Base-by-base conservation (phyloP, 495 filamentous ascomycete genomes). In the Neurospora africana region DNA sequence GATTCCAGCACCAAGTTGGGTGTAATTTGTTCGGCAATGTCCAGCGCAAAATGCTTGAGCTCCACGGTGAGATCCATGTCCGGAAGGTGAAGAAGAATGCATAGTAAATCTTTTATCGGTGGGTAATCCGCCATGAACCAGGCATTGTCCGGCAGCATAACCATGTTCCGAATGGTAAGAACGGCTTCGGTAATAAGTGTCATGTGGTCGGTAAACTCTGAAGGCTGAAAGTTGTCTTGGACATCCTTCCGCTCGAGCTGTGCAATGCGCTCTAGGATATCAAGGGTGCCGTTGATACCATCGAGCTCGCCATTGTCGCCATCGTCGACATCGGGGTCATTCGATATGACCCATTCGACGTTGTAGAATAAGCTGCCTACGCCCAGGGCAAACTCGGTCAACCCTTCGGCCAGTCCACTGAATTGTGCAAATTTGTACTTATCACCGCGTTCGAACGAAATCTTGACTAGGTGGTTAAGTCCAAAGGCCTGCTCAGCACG, bases 341-440 rank as follows among this genome's bases (percentile, higher is more conserved):
- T 95, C 11, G 87, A 85, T 38, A 96, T 84, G 41, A 91, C 86
- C 92, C 92, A 97, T 30, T 90, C 87, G n/a, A 95, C 87, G 39
- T 93, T 84, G 74, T 92, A 95, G 81, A 92, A 95, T 4, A 97
- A 81, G 27, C 83, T 86, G 70, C 89, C 89, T 44, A 95, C 84
- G 68, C 91, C 87, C 23, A 97, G 84, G 6, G 91, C 88, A 77
- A 93, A 95, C 75, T 92, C 90, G 75, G 97, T 91, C 33, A 99
- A 85, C 15, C 91, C 91, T 78, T 98, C 95, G 2, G 93, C 93
- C 41, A 99, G 85, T 39, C 93, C 89, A n/a, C 91, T 90, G 76
- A 97, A 98, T 4, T 90, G 89, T 72, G 97, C 94, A 72, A 97
- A 97, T 74, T 92, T 91, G 81, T 96, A 97, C 77, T 97, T 97